Conservation (phyloP, 1,284 basidiomycete genomes). For the Boletus sp. region DNA sequence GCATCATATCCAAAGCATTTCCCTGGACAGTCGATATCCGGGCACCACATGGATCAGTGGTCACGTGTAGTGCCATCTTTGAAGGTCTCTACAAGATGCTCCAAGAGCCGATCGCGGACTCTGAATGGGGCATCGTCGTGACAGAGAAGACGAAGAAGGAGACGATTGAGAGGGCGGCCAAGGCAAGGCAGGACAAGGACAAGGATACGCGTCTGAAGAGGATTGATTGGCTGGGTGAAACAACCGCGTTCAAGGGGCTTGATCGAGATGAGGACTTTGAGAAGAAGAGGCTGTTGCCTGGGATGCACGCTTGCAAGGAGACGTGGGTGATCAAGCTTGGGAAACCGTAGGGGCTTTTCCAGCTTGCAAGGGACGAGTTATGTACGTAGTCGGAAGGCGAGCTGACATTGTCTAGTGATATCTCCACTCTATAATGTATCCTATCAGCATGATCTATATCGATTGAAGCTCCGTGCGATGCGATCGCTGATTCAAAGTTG, state of each 20-base stretch:
- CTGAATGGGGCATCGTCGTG: conserved; percentile 56
- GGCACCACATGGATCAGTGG: conserved; percentile 30
- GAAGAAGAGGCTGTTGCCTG: conserved; percentile 45
- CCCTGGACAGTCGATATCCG: conserved; percentile 58
- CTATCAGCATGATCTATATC: not conserved
- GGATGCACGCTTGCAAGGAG: conserved; percentile 28
- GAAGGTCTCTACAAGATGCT: conserved; percentile 46
- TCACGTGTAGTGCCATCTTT: conserved; percentile 54
- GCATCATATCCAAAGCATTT: conserved; percentile 52
- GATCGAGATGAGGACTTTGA: conserved; percentile 53
- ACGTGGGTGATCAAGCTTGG: conserved; percentile 39
- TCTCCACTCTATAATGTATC: conserved; percentile 2
- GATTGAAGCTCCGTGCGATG: not conserved
- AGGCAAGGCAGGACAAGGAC: conserved; percentile 29
- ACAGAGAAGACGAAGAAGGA: conserved; percentile 40
- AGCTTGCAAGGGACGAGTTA: not conserved
- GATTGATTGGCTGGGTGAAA: conserved; percentile 56
- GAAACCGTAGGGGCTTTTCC: conserved; percentile 17
- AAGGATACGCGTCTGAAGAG: conserved; percentile 38
- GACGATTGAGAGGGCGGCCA: conserved; percentile 36
- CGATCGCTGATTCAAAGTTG: not conserved
- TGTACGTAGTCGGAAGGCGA: not conserved
- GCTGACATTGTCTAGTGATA: not conserved
- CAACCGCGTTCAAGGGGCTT: conserved; percentile 53
- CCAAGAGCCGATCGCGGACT: conserved; percentile 50